Base-by-base conservation (phyloP, 176 grass and related monocot species). In the Dactylis glomerata region DNA sequence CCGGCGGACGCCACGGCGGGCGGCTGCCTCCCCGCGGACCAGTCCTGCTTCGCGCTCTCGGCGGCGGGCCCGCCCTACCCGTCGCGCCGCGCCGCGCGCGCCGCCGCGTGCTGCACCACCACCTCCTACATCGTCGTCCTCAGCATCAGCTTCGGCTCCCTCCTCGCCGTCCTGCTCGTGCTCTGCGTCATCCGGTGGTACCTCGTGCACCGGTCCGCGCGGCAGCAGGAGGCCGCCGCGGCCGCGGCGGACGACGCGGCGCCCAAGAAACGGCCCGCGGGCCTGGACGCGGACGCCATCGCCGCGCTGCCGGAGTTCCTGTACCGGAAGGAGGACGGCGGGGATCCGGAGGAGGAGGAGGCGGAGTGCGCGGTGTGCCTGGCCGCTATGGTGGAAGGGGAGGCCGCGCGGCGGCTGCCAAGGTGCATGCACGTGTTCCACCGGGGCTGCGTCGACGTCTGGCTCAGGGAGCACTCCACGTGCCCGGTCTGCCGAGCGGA, bases 391-490 rank as follows among this genome's bases (percentile, higher is more conserved):
- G 42, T 72, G 28, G 81, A 91, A 3, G 88, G 91, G 4, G 86
- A 95, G 32, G 75, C 65, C 22, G 68, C 85, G 22, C 81, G 87
- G 46, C 47, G 76, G 86, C 74, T 93, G 76, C 86, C 93, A 8
- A 70, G 79, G 57, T 95, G 93, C 89, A 75, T 20, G 26, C 93
- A 95, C 63, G 65, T 72, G 11, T 95, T 92, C 81, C 93, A 95
- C 87, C 76, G 72, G 4, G 50, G 62, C 15, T 95, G 93, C 80
- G 82, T 95, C 31, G 93, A 93, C 72, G 68, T 66, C 30, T 95
- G 93, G 93, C 74, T 92, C 22, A 71, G 80, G 62, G 85, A 88
- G 78, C 77, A 70, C 27, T 87, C 86, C 0, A 83, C 88, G n/a
- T 95, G 93, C 85, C 93, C 93, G 6, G 57, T 93, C 2, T 93